Conservation (phyloP, 1,284 basidiomycete genomes). For the Athelia psychrophila region DNA sequence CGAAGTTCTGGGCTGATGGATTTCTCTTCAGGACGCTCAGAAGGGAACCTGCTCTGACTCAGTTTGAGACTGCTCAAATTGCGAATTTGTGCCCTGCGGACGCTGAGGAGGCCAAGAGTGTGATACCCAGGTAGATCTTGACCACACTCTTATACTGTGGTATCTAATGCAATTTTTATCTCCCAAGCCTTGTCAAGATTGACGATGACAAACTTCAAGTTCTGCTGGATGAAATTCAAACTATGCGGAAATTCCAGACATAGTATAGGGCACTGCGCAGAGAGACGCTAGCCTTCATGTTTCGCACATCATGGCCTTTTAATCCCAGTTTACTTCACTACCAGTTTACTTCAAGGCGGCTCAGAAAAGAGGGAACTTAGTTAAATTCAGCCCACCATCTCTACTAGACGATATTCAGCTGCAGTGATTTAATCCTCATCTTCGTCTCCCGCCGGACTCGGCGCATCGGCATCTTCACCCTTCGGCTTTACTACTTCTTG, state of each 20-base stretch:
- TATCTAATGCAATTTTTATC: slow-evolving; percentile 3
- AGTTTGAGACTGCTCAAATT: slow-evolving; percentile 92
- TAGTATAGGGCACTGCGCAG: slow-evolving; percentile 28
- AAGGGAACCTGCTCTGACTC: slow-evolving; percentile 74
- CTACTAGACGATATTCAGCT: slow-evolving; percentile 56
- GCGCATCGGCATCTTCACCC: slow-evolving; percentile 36
- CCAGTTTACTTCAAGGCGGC: no score
- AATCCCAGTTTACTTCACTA: no score
- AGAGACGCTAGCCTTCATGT: no score
- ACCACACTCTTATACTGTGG: background rate
- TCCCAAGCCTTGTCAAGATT: slow-evolving; percentile 76
- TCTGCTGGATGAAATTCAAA: slow-evolving; percentile 83
- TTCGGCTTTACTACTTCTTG: slow-evolving; percentile 49
- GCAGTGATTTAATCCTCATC: slow-evolving; percentile 50
- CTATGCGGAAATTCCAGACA: slow-evolving; percentile 85
- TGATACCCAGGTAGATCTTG: slow-evolving; percentile 74
- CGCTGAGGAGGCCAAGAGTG: slow-evolving; percentile 88
- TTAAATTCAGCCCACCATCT: slow-evolving; percentile 61
- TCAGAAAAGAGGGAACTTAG: no score
- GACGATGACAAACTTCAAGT: slow-evolving; percentile 84
- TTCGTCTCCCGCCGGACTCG: slow-evolving; percentile 53
- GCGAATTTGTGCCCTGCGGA: slow-evolving; percentile 87
- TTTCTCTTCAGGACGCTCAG: slow-evolving; percentile 56
- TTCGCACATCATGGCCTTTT: no score
- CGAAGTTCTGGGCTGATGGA: background rate